Evolutionary conservation across 768 basidiomycete species (phyloP).

Genomic region (Mycena indigotica): DNA sequence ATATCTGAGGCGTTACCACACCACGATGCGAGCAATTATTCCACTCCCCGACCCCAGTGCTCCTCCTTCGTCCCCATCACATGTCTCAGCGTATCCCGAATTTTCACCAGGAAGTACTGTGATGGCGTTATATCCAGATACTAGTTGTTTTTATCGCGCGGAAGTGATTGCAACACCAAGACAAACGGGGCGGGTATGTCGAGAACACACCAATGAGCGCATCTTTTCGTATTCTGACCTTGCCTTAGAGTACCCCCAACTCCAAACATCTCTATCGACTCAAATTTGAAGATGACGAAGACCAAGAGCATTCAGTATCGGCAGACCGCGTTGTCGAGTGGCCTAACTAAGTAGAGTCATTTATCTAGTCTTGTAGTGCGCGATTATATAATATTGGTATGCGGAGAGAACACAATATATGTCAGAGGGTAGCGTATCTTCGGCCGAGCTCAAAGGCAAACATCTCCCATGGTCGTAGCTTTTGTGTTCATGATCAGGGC

Average conservation of each 20-base stretch:
- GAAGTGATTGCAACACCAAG: constrained; percentile 75
- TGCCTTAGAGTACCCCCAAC: constrained; percentile 35
- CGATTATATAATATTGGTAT: constrained; percentile 22
- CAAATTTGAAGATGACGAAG: constrained; percentile 88
- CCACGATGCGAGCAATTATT: constrained; percentile 70
- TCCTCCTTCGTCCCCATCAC: constrained; percentile 56
- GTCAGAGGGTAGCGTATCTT: constrained; percentile 41
- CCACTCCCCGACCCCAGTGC: constrained; percentile 78
- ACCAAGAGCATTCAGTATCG: constrained; percentile 75
- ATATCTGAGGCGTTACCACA: constrained; percentile 59
- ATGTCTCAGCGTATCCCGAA: constrained; percentile 70
- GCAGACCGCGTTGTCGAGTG: constrained; percentile 84
- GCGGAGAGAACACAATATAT: constrained; percentile 33
- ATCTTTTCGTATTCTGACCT: not conserved
- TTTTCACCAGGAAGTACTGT: constrained; percentile 74
- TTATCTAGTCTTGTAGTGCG: constrained; percentile 11
- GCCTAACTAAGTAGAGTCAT: constrained; percentile 40
- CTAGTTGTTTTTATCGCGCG: constrained; percentile 88
- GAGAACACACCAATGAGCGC: too few species aligned
- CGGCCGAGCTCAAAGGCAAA: constrained; percentile 31
- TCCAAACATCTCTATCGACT: constrained; percentile 69
- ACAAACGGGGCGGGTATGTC: constrained; percentile 34
- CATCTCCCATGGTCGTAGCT: constrained; percentile 52
- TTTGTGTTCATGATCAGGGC: constrained; percentile 90
- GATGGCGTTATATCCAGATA: constrained; percentile 88